These are phyloP conservation scores for Nidularia pulvinata DNA, from an alignment of 768 basidiomycete genomes.

Conservation along the genomic window DNA sequence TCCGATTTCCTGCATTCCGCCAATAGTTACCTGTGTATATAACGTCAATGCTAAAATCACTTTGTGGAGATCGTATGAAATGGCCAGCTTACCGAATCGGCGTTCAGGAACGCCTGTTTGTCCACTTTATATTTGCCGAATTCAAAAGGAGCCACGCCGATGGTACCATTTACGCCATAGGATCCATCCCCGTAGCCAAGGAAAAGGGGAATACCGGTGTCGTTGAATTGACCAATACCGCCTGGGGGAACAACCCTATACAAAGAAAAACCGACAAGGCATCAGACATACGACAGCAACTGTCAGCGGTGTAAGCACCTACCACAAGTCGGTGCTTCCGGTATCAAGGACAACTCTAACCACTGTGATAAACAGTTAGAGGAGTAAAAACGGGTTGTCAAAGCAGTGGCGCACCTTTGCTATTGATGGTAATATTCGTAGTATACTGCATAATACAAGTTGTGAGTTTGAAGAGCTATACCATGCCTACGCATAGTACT, in stretches of 20 bases:
- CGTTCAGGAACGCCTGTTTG: conserved; percentile 29
- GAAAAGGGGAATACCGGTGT: conserved; percentile 21
- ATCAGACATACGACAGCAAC: not conserved
- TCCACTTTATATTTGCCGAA: conserved; percentile 24
- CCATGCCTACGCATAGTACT: not conserved
- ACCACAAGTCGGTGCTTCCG: conserved; percentile 36
- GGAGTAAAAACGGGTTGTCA: not conserved
- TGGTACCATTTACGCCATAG: conserved; percentile 28
- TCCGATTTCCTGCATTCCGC: conserved; percentile 12
- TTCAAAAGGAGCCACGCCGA: conserved; percentile 25
- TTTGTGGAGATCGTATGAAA: not conserved
- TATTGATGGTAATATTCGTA: conserved; percentile 27
- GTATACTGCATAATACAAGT: conserved; percentile 17
- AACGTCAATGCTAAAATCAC: conserved; percentile 6
- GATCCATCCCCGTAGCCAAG: conserved; percentile 32
- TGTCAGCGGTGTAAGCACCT: not conserved
- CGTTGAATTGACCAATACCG: conserved; percentile 28
- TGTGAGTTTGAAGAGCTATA: not conserved
- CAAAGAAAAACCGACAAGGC: not conserved
- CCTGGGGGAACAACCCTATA: conserved; percentile 29
- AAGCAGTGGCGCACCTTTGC: conserved; percentile 7
- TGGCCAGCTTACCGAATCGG: conserved; percentile 3
- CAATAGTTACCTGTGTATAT: conserved; percentile 7
- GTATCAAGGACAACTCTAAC: conserved; percentile 33
- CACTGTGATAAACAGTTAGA: conserved; percentile 6